A percentile compares a stretch with the other conserved stretches of the same genome.
Evolutionary conservation across 352 stramenopile species (phyloP).

Genomic region (Globisporangium emineosum): DNA sequence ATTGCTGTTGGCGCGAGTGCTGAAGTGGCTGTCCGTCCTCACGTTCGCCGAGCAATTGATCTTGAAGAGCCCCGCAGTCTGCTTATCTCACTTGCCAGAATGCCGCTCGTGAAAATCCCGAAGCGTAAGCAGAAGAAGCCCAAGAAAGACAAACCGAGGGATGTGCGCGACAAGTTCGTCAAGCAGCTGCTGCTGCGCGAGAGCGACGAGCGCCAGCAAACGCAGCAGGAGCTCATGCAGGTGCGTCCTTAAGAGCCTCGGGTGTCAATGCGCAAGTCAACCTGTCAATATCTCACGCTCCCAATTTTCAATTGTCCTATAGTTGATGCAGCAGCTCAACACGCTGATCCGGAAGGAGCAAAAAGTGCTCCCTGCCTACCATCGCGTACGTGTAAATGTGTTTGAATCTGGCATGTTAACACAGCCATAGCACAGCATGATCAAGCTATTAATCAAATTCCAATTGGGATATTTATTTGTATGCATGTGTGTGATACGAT

Average conservation of each 20-base stretch:
- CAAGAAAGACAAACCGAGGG: constrained; percentile 31
- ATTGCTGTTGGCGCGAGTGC: neutral
- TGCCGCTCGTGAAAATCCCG: constrained; percentile 11
- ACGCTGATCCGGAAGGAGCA: constrained; percentile 56
- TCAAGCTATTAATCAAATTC: too few relatives aligned
- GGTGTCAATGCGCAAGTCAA: neutral
- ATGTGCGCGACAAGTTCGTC: constrained; percentile 40
- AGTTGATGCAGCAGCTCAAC: constrained; percentile 77
- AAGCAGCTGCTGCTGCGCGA: constrained; percentile 35
- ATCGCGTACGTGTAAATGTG: constrained; percentile 31
- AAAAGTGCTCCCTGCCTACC: constrained; percentile 42
- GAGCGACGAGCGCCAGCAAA: constrained; percentile 29
- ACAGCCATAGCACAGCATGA: too few relatives aligned
- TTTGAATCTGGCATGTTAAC: neutral
- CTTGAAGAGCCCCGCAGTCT: neutral
- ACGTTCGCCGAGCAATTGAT: neutral
- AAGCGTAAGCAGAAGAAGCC: constrained; percentile 25
- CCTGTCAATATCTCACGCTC: neutral
- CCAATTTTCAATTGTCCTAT: neutral
- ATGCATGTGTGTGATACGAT: neutral
- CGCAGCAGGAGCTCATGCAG: constrained; percentile 38
- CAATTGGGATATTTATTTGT: too few relatives aligned
- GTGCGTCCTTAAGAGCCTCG: constrained; percentile 18
- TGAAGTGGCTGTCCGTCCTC: neutral
- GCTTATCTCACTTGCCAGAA: neutral